Conservation (phyloP, 768 basidiomycete genomes). For the Fomitopsis serialis region DNA sequence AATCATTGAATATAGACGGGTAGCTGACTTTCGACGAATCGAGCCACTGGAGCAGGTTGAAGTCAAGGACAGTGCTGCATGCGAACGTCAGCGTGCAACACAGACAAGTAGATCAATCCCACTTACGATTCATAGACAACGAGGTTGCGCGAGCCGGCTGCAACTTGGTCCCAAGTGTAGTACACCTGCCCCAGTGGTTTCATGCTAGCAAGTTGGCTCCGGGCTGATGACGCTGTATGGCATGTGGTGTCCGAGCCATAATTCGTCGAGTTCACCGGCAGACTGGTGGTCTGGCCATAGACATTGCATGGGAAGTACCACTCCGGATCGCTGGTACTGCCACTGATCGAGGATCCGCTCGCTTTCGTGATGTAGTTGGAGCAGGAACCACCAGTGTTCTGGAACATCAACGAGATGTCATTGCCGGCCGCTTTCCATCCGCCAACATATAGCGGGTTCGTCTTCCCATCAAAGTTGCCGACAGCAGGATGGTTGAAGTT, state of each 20-base stretch:
- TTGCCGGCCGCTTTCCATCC: constrained; percentile 77
- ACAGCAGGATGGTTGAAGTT: constrained; percentile 80
- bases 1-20: constrained; percentile 74
- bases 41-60: constrained; percentile 82
- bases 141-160: constrained; percentile 63
- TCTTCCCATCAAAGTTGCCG: constrained; percentile 67
- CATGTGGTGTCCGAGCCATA: constrained; percentile 67
- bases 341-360: constrained; percentile 63
- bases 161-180: constrained; percentile 87
- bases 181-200: constrained; percentile 79
- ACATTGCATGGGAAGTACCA: constrained; percentile 99
- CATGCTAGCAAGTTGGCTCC: constrained; percentile 44
- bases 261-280: constrained; percentile 58
- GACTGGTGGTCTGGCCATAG: constrained; percentile 63
- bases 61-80: constrained; percentile 79
- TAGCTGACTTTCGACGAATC: constrained; percentile 75
- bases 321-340: constrained; percentile 54
- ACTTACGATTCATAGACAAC: constrained; percentile 94
- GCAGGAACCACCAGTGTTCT: constrained; percentile 85
- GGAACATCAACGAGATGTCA: constrained; percentile 94
- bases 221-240: constrained; percentile 56
- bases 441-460: constrained; percentile 80
- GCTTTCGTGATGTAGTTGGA: constrained; percentile 70
- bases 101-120: not conserved
- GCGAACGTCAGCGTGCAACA: constrained; percentile 4